These are phyloP conservation scores for Lumnitzera racemosa DNA, from an alignment of 345 rosid species.

Conservation along the genomic window DNA sequence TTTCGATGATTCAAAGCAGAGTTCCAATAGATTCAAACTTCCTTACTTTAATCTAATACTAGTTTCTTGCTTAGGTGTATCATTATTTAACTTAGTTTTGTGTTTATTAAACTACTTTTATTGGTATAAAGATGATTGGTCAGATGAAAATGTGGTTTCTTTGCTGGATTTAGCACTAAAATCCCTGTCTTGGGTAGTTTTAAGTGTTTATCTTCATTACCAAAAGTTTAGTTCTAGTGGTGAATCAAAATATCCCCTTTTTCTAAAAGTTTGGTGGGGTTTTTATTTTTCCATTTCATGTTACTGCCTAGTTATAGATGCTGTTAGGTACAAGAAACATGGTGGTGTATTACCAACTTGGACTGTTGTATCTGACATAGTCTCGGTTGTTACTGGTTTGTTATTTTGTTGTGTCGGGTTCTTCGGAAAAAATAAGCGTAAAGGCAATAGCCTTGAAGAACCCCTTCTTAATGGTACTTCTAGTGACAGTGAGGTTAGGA, in stretches of 20 bases:
- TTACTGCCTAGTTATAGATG: slow-evolving; percentile 50
- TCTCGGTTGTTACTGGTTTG: slow-evolving; percentile 38
- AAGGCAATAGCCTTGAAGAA: slow-evolving; percentile 25
- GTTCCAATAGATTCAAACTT: background rate
- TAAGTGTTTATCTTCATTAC: slow-evolving; percentile 27
- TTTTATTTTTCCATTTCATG: slow-evolving; percentile 47
- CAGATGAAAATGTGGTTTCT: slow-evolving; percentile 35
- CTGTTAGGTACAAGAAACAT: slow-evolving; percentile 27
- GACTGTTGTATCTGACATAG: slow-evolving; percentile 36
- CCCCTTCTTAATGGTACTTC: slow-evolving; percentile 35
- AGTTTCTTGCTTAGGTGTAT: slow-evolving; percentile 42
- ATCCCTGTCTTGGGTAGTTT: slow-evolving; percentile 58
- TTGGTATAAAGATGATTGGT: slow-evolving; percentile 59
- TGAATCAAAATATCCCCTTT: slow-evolving; percentile 30
- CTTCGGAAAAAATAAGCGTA: slow-evolving; percentile 20
- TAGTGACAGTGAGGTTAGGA: slow-evolving; percentile 12
- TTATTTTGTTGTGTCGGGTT: slow-evolving; percentile 51
- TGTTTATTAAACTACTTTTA: slow-evolving; percentile 51
- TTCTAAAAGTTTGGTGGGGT: slow-evolving; percentile 68
- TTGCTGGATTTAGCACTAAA: slow-evolving; percentile 48
- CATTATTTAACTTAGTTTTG: slow-evolving; percentile 38
- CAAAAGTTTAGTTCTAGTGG: slow-evolving; percentile 17
- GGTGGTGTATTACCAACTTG: slow-evolving; percentile 14
- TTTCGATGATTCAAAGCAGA: background rate
- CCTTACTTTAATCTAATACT: slow-evolving; percentile 33